Conservation (phyloP, 805 yeast genomes). For the Schwanniomyces sp. region DNA sequence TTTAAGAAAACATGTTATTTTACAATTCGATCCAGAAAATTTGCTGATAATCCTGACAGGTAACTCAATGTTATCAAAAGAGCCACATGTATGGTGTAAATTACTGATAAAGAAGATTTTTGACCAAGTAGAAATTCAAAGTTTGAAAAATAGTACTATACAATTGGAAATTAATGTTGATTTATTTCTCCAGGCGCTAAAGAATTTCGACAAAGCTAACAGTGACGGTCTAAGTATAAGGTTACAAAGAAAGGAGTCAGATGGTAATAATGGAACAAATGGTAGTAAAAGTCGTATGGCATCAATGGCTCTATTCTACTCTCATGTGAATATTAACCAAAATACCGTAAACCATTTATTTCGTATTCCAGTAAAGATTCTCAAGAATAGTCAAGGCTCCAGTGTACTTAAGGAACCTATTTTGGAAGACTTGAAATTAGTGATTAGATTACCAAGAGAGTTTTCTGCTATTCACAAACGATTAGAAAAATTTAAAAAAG, state of each 20-base stretch:
- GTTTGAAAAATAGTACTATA: slow-evolving; percentile 53
- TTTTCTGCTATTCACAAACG: slow-evolving; percentile 57
- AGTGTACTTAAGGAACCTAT: slow-evolving; percentile 60
- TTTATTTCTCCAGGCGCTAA: slow-evolving; percentile 55
- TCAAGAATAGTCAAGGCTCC: slow-evolving; percentile 54
- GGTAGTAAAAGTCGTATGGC: slow-evolving; percentile 42
- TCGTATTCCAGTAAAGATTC: slow-evolving; percentile 67
- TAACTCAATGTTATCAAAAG: slow-evolving; percentile 41
- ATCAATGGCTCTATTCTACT: slow-evolving; percentile 54
- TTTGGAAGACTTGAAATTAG: slow-evolving; percentile 51
- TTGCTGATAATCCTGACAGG: slow-evolving; percentile 50
- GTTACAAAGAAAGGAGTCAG: slow-evolving; percentile 44
- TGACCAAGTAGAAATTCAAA: slow-evolving; percentile 50
- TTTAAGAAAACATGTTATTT: slow-evolving; percentile 54
- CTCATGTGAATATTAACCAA: slow-evolving; percentile 41
- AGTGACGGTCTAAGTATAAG: slow-evolving; percentile 52
- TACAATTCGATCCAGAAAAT: slow-evolving; percentile 52
- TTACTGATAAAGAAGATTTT: slow-evolving; percentile 46
- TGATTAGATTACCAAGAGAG: slow-evolving; percentile 52
- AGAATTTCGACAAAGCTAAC: slow-evolving; percentile 54
- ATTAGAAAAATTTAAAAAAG: slow-evolving; percentile 61
- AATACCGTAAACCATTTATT: slow-evolving; percentile 62
- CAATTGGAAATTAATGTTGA: slow-evolving; percentile 65
- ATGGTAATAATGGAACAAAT: slow-evolving; percentile 20
- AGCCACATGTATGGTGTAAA: slow-evolving; percentile 72